Evolutionary conservation across 768 basidiomycete species (phyloP), one percentile per base, ranked within the genome.

Genomic region (Guyanaporus albipodus): DNA sequence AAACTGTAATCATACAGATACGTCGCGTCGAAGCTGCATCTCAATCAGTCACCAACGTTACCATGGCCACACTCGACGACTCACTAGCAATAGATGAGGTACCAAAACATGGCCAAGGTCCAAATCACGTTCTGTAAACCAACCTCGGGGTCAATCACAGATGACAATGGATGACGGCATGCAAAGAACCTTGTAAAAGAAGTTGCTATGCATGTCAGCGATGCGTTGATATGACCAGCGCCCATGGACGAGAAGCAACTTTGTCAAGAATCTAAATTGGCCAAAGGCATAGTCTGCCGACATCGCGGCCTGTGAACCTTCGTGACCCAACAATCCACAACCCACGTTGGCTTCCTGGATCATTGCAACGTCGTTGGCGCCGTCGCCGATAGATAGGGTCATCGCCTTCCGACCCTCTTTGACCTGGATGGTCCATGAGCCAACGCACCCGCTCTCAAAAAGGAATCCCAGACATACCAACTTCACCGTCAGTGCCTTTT

Each of bases 321-420:
- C 95, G 29, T 94, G 78, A 36, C 95, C 95, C 56, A 91, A 80
- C 22, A 98, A 72, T 18, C 95, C 95, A 60, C 93, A 91, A 4
- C 95, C 95, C 54, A 98, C 86, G 64, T 98, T 93, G n/a, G 95
- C 95, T 60, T 95, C 95, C 63, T 98, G 95, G 48, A 98, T 98
- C 95, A 98, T 98, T 6, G 94, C 93, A 19, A 98, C 95, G 61
- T 98, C 95, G 61, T 98, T 98, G 14, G 95, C 95, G 44, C 91
- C 92, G 58, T 98, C 95, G 9, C 95, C 95, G 44, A 99, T 98
- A 0, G 94, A 89, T 23, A 98, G 67, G 2, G 94, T 95, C 95
- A 97, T 96, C 0, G 93, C 93, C 40, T 91, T 85, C 38, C 87
- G 81, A 9, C 95, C 95, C 56, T 97, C 92, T 59, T 97, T 97